Evolutionary conservation across 2,329 filamentous ascomycete species (phyloP), one percentile per base, ranked within the genome.

Genomic region (Aspergillus caelatus): DNA sequence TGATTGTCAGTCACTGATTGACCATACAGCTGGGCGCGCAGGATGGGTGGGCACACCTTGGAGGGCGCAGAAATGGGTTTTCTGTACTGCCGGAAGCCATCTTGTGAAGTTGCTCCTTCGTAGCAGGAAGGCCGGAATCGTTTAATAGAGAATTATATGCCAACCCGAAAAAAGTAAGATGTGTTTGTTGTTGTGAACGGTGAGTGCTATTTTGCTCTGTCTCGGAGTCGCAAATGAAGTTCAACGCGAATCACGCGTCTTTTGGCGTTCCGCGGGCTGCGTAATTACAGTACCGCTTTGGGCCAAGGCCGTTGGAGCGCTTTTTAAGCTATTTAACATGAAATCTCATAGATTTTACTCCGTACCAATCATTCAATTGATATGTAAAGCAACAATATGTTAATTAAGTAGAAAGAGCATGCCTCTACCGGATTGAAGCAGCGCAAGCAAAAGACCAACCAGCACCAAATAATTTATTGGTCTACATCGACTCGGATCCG

Each of bases 21-120:
- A 19, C n/a, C 12, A 23, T 26, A 55, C 7, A 39, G 32, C 16
- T 23, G 52, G 19, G 52, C 5, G 34, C 10, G 32, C 30, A 36
- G 41, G 46, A 56, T 46, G 55, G 32, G 55, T 26, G 21, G 39
- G 56, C 74, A 52, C 61, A 77, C 74, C 65, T 71, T 61, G 74
- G 74, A 50, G 74, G 65, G 36, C 70, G 64, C 50, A 77, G 65
- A 59, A 77, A 76, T 57, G 69, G 60, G 34, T 65, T 56, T 52
- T 69, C 67, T 61, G 68, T 16, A 16, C 61, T 54, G 43, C 64
- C 59, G 32, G 54, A 57, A 8, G 67, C 52, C 71, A 72, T 72
- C 23, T 45, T 70, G 54, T 45, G 59, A 32, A 56, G n/a, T 30
- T 16, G 7, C 21, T 11, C 16, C 12, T 55, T 14, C n/a, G 3